A percentile compares a stretch with the other conserved stretches of the same genome.
These are phyloP conservation scores for Cardiospermum halicacabum DNA, from an alignment of 345 rosid species.

Conservation along the genomic window DNA sequence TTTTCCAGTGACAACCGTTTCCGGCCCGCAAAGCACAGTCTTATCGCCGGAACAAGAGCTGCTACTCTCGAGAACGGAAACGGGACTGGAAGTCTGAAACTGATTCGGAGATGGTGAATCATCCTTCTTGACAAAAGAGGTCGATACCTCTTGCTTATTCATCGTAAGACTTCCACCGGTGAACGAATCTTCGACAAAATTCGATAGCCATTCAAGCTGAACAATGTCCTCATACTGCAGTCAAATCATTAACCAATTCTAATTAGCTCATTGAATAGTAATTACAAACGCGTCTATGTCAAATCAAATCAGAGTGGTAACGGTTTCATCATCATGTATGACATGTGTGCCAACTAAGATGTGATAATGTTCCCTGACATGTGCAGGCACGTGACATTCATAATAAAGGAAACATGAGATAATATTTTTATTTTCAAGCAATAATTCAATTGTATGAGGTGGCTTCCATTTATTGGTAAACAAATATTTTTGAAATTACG, in stretches of 20 bases:
- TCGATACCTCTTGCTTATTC: slow-evolving; percentile 31
- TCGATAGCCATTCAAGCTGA: slow-evolving; percentile 75
- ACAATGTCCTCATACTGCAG: slow-evolving; percentile 91
- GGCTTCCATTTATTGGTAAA: slow-evolving; percentile 18
- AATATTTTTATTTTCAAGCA: background rate
- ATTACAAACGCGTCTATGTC: background rate
- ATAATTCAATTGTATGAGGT: slow-evolving; percentile 8
- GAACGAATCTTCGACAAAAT: slow-evolving; percentile 72
- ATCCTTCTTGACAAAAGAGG: slow-evolving; percentile 28
- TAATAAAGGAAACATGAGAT: slow-evolving; percentile 15
- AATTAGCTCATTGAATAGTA: background rate
- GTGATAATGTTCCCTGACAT: too few species aligned
- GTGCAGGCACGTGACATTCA: slow-evolving; percentile 41
- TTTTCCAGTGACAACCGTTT: slow-evolving; percentile 34
- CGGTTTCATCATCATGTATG: background rate
- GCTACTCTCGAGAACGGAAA: slow-evolving; percentile 92
- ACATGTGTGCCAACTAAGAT: slow-evolving; percentile 1
- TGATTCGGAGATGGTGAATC: slow-evolving; percentile 40
- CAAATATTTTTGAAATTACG: background rate
- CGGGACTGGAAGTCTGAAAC: slow-evolving; percentile 74
- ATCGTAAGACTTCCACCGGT: slow-evolving; percentile 70
- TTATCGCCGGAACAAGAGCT: slow-evolving; percentile 68
- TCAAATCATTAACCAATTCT: background rate
- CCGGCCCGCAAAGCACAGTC: slow-evolving; percentile 32
- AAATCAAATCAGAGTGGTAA: background rate